Conservation (phyloP, 305 asterid species). For the Solanum hybrid region DNA sequence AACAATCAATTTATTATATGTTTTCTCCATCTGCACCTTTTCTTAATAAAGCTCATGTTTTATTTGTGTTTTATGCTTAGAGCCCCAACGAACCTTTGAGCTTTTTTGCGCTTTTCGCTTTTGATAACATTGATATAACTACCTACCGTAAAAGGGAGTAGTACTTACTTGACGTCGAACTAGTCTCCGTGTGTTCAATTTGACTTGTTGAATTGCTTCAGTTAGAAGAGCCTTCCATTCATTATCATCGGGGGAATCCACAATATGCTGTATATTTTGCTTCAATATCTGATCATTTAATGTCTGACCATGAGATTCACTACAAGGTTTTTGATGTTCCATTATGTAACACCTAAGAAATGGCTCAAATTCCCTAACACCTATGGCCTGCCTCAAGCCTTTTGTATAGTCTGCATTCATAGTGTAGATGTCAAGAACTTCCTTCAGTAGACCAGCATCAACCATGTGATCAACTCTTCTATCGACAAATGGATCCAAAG, state of each 20-base stretch:
- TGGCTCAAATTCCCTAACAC: constrained; percentile 78
- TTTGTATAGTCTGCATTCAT: constrained; percentile 68
- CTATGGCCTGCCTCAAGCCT: constrained; percentile 88
- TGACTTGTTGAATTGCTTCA: constrained; percentile 62
- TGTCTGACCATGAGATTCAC: background rate
- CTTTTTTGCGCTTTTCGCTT: background rate
- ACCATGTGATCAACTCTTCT: constrained; percentile 82
- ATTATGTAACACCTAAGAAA: constrained; percentile 35
- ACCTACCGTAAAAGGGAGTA: background rate
- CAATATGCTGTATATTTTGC: constrained; percentile 21
- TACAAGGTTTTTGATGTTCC: constrained; percentile 17
- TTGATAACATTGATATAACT: background rate
- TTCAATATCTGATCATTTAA: constrained; percentile 19
- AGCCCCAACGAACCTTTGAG: background rate
- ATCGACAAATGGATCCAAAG: constrained; percentile 61
- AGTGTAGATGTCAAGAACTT: constrained; percentile 58
- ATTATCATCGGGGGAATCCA: constrained; percentile 25
- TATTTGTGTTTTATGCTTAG: accelerated
- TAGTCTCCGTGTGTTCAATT: constrained; percentile 79
- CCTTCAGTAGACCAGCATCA: constrained; percentile 59
- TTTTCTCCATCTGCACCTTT: background rate
- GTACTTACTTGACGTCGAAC: constrained; percentile 84
- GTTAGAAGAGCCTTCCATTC: constrained; percentile 26
- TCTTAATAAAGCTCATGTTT: background rate
- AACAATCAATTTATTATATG: background rate